Evolutionary conservation across 257 asterid species (phyloP).

Genomic region (Jacaranda mimosifolia): DNA sequence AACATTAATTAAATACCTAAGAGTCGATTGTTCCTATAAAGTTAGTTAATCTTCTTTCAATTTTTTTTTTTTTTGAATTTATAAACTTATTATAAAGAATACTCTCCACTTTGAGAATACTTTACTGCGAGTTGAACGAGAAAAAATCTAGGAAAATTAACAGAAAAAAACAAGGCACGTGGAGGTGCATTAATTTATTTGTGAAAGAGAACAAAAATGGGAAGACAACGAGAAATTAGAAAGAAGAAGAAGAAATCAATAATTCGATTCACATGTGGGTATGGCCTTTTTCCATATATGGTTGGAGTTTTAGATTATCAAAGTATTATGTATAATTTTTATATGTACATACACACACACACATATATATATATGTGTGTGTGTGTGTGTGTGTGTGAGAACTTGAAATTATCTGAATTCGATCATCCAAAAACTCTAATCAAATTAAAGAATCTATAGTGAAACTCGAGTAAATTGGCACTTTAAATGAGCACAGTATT

Average conservation of each 20-base stretch:
- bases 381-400: no score
- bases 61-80: no score
- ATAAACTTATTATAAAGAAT: no score
- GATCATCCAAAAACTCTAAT: no score
- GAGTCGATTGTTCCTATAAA: not conserved
- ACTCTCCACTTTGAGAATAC: not conserved
- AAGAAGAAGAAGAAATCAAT: conserved; percentile 1
- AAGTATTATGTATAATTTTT: not conserved
- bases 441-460: no score
- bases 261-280: conserved; percentile 44
- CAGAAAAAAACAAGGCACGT: conserved; percentile 23
- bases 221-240: not conserved
- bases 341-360: no score
- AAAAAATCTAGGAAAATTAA: not conserved
- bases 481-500: no score
- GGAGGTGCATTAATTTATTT: not conserved
- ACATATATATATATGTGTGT: no score
- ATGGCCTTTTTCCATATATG: not conserved
- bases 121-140: conserved; percentile 4
- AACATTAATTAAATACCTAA: not conserved
- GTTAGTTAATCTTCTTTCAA: not conserved
- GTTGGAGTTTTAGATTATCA: conserved; percentile 4
- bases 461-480: no score
- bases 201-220: not conserved
- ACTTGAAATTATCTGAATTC: no score